phyloP scores from a whole-genome alignment of 2,329 filamentous ascomycete species.

The Atkinsonella hypoxylon region DNA sequence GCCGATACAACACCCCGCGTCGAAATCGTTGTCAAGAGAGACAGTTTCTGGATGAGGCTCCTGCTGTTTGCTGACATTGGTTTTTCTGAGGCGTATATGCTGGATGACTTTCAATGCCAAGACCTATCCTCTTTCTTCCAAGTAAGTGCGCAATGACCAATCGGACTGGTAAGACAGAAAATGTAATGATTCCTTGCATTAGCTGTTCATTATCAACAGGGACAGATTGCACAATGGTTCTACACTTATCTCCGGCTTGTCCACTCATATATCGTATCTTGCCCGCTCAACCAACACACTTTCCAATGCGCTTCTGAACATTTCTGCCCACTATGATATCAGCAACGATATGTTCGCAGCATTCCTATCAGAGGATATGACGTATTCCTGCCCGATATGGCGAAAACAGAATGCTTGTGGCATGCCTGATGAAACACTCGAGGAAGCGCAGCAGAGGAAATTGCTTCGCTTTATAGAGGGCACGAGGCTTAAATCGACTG shows the following conservation, averaged over 20 bases:
- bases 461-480: conserved; percentile 53
- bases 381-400: conserved; percentile 63
- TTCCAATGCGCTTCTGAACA: conserved; percentile 49
- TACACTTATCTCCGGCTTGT: conserved; percentile 48
- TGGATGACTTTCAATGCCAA: conserved; percentile 55
- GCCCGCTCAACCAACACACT: conserved; percentile 46
- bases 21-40: conserved; percentile 48
- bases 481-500: conserved; percentile 47
- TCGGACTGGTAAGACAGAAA: neutral
- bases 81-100: conserved; percentile 62
- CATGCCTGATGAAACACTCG: conserved; percentile 38
- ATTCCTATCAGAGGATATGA: conserved; percentile 65
- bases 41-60: conserved; percentile 59
- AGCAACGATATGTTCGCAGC: conserved; percentile 66
- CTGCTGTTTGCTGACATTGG: conserved; percentile 65
- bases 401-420: neutral
- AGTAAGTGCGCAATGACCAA: conserved; percentile 24
- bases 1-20: conserved; percentile 28
- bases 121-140: conserved; percentile 59
- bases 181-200: neutral
- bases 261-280: conserved; percentile 43
- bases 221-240: conserved; percentile 50
- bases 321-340: conserved; percentile 64
- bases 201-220: conserved; percentile 63
- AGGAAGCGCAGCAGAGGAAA: conserved; percentile 57